phyloP scores from a whole-genome alignment of 768 basidiomycete species.

The Boletus subcaerulescens region DNA sequence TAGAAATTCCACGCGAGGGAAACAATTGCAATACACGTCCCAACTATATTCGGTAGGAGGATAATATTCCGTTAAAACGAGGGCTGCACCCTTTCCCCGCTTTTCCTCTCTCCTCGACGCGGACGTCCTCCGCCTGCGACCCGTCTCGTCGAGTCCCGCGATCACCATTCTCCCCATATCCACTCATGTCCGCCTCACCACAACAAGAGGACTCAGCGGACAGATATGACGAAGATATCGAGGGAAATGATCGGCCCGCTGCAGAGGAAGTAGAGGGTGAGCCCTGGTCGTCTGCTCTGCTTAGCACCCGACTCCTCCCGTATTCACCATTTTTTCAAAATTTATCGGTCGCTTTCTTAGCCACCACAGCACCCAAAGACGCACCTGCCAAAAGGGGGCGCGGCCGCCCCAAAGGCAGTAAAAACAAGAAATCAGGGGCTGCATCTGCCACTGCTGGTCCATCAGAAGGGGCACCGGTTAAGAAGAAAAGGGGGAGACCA shows the following conservation, averaged over 20 bases:
- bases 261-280: conserved; percentile 32
- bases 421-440: conserved; percentile 56
- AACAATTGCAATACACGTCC: conserved; percentile 59
- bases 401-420: conserved; percentile 88
- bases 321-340: conserved; percentile 18
- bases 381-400: conserved; percentile 68
- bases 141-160: conserved; percentile 22
- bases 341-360: conserved; percentile 28
- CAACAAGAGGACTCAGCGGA: conserved; percentile 53
- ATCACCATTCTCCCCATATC: conserved; percentile 18
- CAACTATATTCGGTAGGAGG: conserved; percentile 70
- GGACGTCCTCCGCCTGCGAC: conserved; percentile 23
- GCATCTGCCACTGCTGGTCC: conserved; percentile 27
- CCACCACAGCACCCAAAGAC: conserved; percentile 39
- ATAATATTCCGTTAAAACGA: conserved; percentile 75
- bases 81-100: conserved; percentile 62
- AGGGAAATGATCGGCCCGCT: conserved; percentile 45
- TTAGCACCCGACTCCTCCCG: conserved; percentile 10
- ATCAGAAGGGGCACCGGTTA: conserved; percentile 31
- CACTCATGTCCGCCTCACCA: conserved; percentile 62
- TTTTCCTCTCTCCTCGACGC: conserved; percentile 48
- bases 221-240: conserved; percentile 59
- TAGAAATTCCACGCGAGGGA: conserved; percentile 60
- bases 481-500: conserved; percentile 50
- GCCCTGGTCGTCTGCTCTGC: conserved; percentile 13